Evolutionary conservation across 2,329 filamentous ascomycete genomes (phyloP).

Genomic region (Trematosphaeria pertusa): DNA sequence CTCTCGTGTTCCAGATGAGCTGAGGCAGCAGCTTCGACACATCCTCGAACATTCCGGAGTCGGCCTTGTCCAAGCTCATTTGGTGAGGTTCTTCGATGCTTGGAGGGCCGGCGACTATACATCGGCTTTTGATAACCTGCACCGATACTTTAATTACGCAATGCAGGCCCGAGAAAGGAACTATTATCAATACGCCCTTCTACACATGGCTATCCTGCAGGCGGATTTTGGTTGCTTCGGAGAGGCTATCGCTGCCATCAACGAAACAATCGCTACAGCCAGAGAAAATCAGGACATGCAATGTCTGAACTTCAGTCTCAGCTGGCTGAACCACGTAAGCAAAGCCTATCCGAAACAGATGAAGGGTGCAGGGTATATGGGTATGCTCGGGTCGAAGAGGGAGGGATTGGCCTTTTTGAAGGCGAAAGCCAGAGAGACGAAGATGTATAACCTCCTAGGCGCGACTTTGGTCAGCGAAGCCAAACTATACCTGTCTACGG

Average conservation of each 20-base stretch:
- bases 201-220: slow-evolving; percentile 92
- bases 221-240: slow-evolving; percentile 92
- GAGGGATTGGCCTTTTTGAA: slow-evolving; percentile 86
- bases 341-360: slow-evolving; percentile 82
- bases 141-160: slow-evolving; percentile 96
- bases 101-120: slow-evolving; percentile 92
- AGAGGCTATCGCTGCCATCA: slow-evolving; percentile 91
- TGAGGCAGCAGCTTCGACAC: slow-evolving; percentile 73
- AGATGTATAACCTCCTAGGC: slow-evolving; percentile 84
- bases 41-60: slow-evolving; percentile 71
- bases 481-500: slow-evolving; percentile 76
- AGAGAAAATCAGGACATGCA: slow-evolving; percentile 90
- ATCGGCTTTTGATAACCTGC: slow-evolving; percentile 86
- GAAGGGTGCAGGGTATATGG: slow-evolving; percentile 71
- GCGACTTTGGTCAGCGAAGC: slow-evolving; percentile 86
- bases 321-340: slow-evolving; percentile 95
- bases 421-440: slow-evolving; percentile 82
- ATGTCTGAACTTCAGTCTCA: slow-evolving; percentile 93
- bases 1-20: slow-evolving; percentile 75
- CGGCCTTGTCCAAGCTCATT: slow-evolving; percentile 77
- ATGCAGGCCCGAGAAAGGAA: slow-evolving; percentile 83
- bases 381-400: slow-evolving; percentile 77
- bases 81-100: slow-evolving; percentile 86
- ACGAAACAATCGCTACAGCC: slow-evolving; percentile 93
- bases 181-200: slow-evolving; percentile 92